Base-by-base conservation (phyloP, 169 alveolate species). In the Cryptosporidium meleagridis region DNA sequence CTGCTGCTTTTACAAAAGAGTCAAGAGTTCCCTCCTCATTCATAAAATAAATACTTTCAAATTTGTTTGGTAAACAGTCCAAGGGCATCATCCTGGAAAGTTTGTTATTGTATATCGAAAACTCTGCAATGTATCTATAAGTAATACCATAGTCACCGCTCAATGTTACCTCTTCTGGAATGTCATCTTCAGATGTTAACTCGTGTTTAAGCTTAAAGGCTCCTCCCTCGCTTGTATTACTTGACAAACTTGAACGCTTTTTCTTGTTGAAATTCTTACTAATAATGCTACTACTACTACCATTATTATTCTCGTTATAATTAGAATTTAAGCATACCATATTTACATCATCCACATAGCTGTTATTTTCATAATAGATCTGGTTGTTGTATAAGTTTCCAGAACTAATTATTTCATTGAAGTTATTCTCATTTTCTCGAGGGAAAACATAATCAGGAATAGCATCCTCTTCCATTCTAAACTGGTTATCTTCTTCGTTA, bases 101-200 rank as follows among this genome's bases (percentile, higher is more conserved):
- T 37, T 80, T 80, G 23, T 59, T 62, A 45, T 80, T 80, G 48
- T 80, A 80, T 62, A 80, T 61, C 12, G 58, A 61, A 62, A 80
- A 80, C 48, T 80, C 89, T 16, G 69, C 75, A 14, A 80, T 80
- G 48, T 80, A 80, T 65, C 89, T 80, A 67, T 65, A 80, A 21
- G 37, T 51, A 29, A 80, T 80, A 2, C 68, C 65, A 5, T 41
- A 44, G 37, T 59, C 86, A 16, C 86, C 86, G 23, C 41, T 53
- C 18, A 59, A 35, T 53, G 86, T 73, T 41, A 73, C 71, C 39
- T 73, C 71, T 73, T 73, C 75, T 18, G 89, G 89, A 29, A 80
- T 65, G 14, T 80, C 80, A 12, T 21, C 55, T 29, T 80, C 89
- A 55, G 70, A 37, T 55, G 86, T 73, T 55, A 73, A 26, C 37